Percentiles rank a stretch among this genome's conserved stretches.
These are phyloP conservation scores for Lepidium africanum DNA, from an alignment of 345 rosid species.

Conservation along the genomic window DNA sequence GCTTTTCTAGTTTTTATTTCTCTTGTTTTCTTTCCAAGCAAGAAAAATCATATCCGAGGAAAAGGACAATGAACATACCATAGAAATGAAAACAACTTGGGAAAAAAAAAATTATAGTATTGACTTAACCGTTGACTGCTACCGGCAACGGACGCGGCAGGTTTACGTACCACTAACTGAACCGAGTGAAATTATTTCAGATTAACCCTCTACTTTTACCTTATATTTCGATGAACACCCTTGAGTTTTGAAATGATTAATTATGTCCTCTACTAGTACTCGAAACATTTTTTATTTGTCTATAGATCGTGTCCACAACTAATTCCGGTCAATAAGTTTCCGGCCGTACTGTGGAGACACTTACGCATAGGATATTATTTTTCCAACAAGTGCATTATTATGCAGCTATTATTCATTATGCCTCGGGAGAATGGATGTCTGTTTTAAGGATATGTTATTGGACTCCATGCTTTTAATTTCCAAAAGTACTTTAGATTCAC, in stretches of 20 bases:
- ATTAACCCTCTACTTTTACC: background rate
- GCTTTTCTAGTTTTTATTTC: background rate
- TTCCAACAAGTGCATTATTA: background rate
- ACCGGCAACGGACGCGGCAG: conserved; percentile 27
- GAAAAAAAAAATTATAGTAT: background rate
- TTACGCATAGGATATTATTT: background rate
- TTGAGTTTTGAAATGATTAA: background rate
- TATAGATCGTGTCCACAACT: background rate
- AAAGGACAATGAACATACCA: background rate
- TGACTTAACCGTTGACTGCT: conserved; percentile 27
- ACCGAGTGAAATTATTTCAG: conserved; percentile 6
- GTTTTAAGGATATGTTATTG: too few relatives aligned
- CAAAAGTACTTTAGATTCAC: too few relatives aligned
- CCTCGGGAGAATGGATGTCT: too few relatives aligned
- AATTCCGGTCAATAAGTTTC: background rate
- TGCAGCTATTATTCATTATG: background rate
- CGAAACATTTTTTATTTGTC: background rate
- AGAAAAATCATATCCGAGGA: conserved; percentile 28
- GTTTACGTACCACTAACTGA: background rate
- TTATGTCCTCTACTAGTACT: background rate
- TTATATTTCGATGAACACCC: background rate
- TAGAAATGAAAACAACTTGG: conserved; percentile 16
- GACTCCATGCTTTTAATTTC: too few relatives aligned
- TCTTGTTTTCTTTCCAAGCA: conserved; percentile 39
- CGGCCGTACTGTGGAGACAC: background rate